Evolutionary conservation across 164 flowering plant species (phyloP).

Genomic region (Annona squamosa): DNA sequence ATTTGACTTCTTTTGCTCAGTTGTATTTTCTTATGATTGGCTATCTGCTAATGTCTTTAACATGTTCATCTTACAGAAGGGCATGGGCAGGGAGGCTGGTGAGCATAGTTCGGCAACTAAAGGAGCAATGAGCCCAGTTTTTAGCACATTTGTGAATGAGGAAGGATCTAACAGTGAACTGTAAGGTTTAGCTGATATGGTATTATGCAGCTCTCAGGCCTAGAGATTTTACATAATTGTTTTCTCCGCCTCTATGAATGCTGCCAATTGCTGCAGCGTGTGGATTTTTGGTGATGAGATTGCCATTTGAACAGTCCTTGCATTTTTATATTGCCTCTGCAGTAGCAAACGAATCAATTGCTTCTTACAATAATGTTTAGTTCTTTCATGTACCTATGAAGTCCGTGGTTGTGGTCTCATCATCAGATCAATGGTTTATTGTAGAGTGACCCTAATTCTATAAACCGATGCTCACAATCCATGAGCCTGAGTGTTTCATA

Average conservation of each 20-base stretch:
- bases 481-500: neutral
- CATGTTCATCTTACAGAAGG: constrained; percentile 32
- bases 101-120: constrained; percentile 29
- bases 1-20: neutral
- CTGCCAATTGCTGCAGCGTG: neutral
- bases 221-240: neutral
- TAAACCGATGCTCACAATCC: neutral
- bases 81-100: constrained; percentile 30
- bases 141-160: constrained; percentile 41
- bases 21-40: neutral
- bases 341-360: no score
- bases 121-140: constrained; percentile 1
- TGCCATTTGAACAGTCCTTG: neutral
- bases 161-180: constrained; percentile 72
- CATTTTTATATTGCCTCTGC: neutral
- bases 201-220: neutral
- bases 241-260: no score
- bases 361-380: no score
- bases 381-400: neutral
- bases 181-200: constrained; percentile 38
- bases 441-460: neutral
- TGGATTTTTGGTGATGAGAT: neutral
- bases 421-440: neutral
- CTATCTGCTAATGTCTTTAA: neutral
- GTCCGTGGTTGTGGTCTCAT: neutral